Percentiles rank a stretch among this genome's conserved stretches.
Conservation (phyloP, 768 basidiomycete species). For the Boletus edulis region DNA sequence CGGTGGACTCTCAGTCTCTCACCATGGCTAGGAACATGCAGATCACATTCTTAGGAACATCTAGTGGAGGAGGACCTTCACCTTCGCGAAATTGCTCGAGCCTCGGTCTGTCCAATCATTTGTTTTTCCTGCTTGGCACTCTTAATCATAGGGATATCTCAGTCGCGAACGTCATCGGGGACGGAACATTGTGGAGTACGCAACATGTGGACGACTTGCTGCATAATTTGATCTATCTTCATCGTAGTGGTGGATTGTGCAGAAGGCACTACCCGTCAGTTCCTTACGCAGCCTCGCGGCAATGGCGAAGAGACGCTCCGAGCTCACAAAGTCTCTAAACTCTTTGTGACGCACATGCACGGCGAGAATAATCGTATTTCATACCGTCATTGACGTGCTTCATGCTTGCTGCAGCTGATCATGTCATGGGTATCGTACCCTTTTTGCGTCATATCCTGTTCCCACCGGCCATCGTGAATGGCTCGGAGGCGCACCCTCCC, state of each 20-base stretch:
- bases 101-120: conserved; percentile 33
- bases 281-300: conserved; percentile 49
- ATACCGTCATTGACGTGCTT: not conserved
- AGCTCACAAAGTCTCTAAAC: conserved; percentile 52
- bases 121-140: not conserved
- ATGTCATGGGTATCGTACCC: conserved; percentile 71
- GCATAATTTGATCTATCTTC: conserved; percentile 1
- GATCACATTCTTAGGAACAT: conserved; percentile 75
- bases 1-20: not conserved
- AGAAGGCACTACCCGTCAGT: conserved; percentile 75
- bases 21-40: conserved; percentile 44
- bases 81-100: conserved; percentile 75
- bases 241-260: conserved; percentile 77
- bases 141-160: conserved; percentile 4
- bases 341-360: conserved; percentile 88
- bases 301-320: conserved; percentile 34
- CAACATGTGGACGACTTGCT: not conserved
- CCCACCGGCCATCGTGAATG: conserved; percentile 34
- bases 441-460: conserved; percentile 59
- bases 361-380: conserved; percentile 35
- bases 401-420: conserved; percentile 49
- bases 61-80: conserved; percentile 73
- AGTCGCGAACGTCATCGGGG: conserved; percentile 54
- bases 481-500: conserved; percentile 6
- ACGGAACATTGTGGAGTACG: conserved; percentile 69